Conservation (phyloP, 139 green algal genomes). For the Mesotaenium endlicherianum region DNA sequence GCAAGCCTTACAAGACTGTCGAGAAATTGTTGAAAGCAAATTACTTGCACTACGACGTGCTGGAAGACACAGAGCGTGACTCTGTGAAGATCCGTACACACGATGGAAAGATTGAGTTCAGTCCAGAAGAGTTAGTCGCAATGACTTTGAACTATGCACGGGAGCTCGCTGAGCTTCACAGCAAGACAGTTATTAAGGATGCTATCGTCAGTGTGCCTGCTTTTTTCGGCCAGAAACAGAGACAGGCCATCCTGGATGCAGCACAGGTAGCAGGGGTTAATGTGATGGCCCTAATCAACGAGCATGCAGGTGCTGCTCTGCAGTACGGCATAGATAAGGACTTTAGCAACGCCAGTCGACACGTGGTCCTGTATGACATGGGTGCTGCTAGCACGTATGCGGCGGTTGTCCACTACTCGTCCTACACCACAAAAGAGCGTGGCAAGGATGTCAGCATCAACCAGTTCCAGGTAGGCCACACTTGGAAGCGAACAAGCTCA, state of each 20-base stretch:
- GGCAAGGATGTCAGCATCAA: constrained; percentile 68
- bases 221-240: constrained; percentile 81
- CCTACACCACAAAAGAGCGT: constrained; percentile 69
- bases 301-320: constrained; percentile 86
- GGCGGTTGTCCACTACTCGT: constrained; percentile 80
- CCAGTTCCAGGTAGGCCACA: constrained; percentile 76
- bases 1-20: constrained; percentile 50
- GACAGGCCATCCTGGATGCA: constrained; percentile 76
- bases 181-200: constrained; percentile 71
- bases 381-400: constrained; percentile 73
- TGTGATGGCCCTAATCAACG: constrained; percentile 85
- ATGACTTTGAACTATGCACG: constrained; percentile 85
- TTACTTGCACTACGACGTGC: constrained; percentile 72
- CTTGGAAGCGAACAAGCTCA: too few relatives aligned
- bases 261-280: constrained; percentile 57
- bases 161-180: constrained; percentile 71
- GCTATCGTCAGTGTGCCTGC: constrained; percentile 83
- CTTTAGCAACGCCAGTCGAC: constrained; percentile 61
- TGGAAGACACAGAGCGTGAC: constrained; percentile 59
- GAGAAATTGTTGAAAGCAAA: constrained; percentile 11
- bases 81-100: constrained; percentile 47
- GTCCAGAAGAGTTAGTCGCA: constrained; percentile 84
- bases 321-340: constrained; percentile 93
- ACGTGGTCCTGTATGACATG: constrained; percentile 92
- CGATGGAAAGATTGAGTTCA: constrained; percentile 54